Base-by-base conservation (phyloP, 2,329 filamentous ascomycete species). In the Xylariaceae sp. region DNA sequence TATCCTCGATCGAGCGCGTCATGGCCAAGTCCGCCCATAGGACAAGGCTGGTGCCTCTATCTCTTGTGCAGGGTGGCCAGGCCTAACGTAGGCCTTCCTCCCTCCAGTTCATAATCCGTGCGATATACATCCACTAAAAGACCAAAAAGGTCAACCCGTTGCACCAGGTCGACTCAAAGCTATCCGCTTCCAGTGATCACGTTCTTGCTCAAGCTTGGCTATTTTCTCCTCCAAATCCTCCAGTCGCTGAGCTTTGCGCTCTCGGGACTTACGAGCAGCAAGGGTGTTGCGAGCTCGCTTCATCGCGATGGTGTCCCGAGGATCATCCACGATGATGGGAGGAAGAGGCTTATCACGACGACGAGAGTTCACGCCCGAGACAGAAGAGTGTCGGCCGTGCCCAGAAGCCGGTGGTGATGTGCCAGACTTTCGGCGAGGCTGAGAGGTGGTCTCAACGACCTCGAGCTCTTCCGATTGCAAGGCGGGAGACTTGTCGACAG, bases 221-320 rank as follows among this genome's bases (percentile, higher is more conserved):
- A 95, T 89, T 56, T 79, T 74, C 30, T 76, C 76, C 69, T 94
- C 86, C 34, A 95, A 73, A 43, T 82, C 79, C 42, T 87, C 82
- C 47, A 91, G 74, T 53, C 83, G 79, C 61, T 85, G 76, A 43
- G 87, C 81, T 72, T 95, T 95, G 52, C 89, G 84, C 59, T 89
- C 84, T 39, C 91, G 84, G 45, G 89, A 95, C 70, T 95, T 95
- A 52, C 91, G 89, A 56, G 91, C 91, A 15, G 91, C 91, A 63
- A 94, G 78, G 8, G 89, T 95, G 65, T 96, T 97, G 53, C 89
- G 85, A 38, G 89, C 90, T 63, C 91, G 87, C 81, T 96, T 96
- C 74, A 90, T 79, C 16, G 88, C 89, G n/a, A 85, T 64, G 9
- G 77, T 78, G 57, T 96, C 90, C 32, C 55, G 68, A 1, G 82